A percentile compares a stretch with the other conserved stretches of the same genome.
Conservation (phyloP, 176 grass and related monocot genomes). For the Eleusine indica region DNA sequence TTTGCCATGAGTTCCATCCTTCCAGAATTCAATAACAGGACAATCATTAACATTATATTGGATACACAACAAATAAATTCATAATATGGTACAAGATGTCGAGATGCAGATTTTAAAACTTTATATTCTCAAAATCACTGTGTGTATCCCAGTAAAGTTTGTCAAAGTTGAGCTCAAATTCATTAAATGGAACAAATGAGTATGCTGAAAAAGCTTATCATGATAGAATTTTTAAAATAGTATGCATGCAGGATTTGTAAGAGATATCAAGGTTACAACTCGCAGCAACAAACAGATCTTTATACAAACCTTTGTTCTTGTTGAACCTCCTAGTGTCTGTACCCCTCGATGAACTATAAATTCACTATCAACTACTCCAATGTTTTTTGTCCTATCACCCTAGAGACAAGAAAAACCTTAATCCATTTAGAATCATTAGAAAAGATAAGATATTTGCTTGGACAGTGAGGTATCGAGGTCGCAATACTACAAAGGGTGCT, state of each 20-base stretch:
- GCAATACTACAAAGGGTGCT: neutral
- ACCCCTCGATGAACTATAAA: conserved; percentile 81
- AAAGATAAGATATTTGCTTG: conserved; percentile 18
- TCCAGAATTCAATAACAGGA: neutral
- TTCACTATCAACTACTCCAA: conserved; percentile 80
- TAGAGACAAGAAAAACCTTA: conserved; percentile 30
- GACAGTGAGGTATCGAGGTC: neutral
- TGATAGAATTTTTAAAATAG: neutral
- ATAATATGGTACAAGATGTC: neutral
- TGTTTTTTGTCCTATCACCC: conserved; percentile 80
- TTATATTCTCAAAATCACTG: neutral
- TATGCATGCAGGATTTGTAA: conserved; percentile 2
- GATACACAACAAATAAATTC: neutral
- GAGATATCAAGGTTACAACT: conserved; percentile 23
- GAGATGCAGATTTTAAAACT: conserved; percentile 25
- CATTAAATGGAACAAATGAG: neutral
- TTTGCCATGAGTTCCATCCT: conserved; percentile 18
- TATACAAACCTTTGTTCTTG: conserved; percentile 55
- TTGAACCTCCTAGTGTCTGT: conserved; percentile 71
- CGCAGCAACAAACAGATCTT: conserved; percentile 12
- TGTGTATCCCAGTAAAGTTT: neutral
- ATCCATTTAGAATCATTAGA: neutral
- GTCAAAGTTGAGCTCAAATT: neutral
- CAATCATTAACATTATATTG: conserved; percentile 1
- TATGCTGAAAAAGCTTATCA: neutral